Evolutionary conservation across 768 basidiomycete genomes (phyloP), one percentile per base, ranked within the genome.

Genomic region (Xerocomus potaroensis): DNA sequence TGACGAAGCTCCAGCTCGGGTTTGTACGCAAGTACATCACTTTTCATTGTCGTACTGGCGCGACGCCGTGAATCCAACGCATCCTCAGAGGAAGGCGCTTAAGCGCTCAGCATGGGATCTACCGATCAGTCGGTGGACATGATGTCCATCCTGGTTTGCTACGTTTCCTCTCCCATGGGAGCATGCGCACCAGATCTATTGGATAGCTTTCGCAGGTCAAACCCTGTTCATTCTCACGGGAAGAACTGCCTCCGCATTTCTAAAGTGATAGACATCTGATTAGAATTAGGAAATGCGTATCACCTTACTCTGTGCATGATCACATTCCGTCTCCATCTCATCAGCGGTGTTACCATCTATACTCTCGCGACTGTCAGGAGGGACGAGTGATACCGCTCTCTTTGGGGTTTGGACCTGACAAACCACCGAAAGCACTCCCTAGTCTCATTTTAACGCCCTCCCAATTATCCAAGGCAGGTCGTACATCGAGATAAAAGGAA

Each of bases 391-490:
- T 46, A 26, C 48, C 48, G 41, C 42, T 61, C 56, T 51, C 51
- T 23, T 35, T 56, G 47, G 48, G 50, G n/a, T 31, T 48, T 38
- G 50, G 47, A 38, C 59, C 60, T 47, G 66, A 57, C 55, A 69
- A 67, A 33, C 62, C 62, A 29, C 64, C 62, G 68, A 78, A 84
- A 45, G 83, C 76, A 43, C 73, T 72, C 53, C 77, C 73, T 18
- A 78, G 61, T 55, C 93, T 81, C 84, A 96, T 87, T 60, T 83
- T 81, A 10, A 90, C 74, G n/a, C 88, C 90, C 60, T 95, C 94
- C 91, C 88, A 95, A 54, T 74, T 89, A 61, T 98, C 95, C 39
- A 98, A 64, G 8, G 96, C 95, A 1, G 96, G 96, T 34, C 96
- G 78, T 15, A 88, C 92, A 57, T 99, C 96, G 21, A 99, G 78